Base-by-base conservation (phyloP, 495 filamentous ascomycete genomes). In the Astrothelium macrocarpum region DNA sequence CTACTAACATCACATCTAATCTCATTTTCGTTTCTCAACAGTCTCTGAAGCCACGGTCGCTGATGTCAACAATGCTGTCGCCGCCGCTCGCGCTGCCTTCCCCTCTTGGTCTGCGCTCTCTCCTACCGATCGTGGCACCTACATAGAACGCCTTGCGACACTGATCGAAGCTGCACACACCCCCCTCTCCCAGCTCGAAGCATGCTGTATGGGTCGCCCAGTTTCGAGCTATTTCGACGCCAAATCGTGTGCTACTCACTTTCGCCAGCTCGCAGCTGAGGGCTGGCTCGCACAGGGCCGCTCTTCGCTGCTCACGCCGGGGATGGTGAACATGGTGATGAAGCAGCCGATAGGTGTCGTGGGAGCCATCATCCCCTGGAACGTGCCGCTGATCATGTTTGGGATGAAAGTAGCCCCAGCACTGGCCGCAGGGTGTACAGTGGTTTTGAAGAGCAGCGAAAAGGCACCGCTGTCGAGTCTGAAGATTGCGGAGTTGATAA, bases 11-110 rank as follows among this genome's bases (percentile, higher is more conserved):
- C 43, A 14, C 61, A 63, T 25, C 43, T 58, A 63, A 58, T 53
- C 62, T n/a, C 32, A 66, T 4, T 32, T 28, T 14, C 12, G 2
- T 20, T 25, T 31, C 25, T n/a, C n/a, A n/a, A n/a, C 63, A 76
- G 71, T 83, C 59, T 73, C 77, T 56, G 77, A 80, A 67, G 80
- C 83, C 14, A 78, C 68, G 16, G 73, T 72, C 36, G 70, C 78
- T 3, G 84, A 89, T 66, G 77, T 81, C 65, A 78, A 87, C 71
- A 71, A 67, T 1, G 84, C 85, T 16, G 82, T 87, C 1, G 78
- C 78, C 2, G 79, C 84, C 16, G 86, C 85, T 31, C 80, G 81
- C 62, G 77, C 77, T 3, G 83, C 85, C 9, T 82, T 85, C 64
- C 81, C 81, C 23, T 72, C 77, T 23, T 87, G 85, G 84, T 78